Percentiles rank a stretch among this genome's conserved stretches.
phyloP scores from a whole-genome alignment of 192 early-diverging fungal species.

The Gryganskiella cystojenkinii region DNA sequence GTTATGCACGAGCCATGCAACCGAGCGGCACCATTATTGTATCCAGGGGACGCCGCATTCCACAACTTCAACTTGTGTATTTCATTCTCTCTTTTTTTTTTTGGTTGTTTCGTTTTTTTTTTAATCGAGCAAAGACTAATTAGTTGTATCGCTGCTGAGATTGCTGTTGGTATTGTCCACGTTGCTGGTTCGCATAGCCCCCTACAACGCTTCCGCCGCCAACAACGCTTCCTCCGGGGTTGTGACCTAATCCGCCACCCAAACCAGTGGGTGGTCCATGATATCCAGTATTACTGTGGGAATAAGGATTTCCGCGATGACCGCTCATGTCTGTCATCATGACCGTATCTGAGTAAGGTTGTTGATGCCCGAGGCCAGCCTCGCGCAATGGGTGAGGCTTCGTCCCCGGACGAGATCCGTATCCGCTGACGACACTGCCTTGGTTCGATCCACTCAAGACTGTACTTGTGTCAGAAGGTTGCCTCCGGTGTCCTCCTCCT shows the following conservation, averaged over 20 bases:
- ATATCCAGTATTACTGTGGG: constrained; percentile 29
- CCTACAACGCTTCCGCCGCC: constrained; percentile 30
- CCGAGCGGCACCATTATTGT: too few species aligned
- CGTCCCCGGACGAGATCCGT: constrained; percentile 8
- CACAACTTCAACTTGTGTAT: too few species aligned
- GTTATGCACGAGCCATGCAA: too few species aligned
- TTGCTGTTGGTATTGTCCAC: constrained; percentile 36
- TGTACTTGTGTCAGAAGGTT: constrained; percentile 43
- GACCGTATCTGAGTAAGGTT: constrained; percentile 33
- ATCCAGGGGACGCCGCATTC: too few species aligned
- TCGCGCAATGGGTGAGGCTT: constrained; percentile 38
- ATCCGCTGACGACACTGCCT: constrained; percentile 44
- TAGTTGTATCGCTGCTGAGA: neutral
- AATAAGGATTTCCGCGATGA: constrained; percentile 12
- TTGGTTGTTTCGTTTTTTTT: constrained; percentile 14
- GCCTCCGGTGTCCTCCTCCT: constrained; percentile 21
- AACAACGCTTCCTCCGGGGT: constrained; percentile 27
- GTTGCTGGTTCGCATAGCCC: constrained; percentile 44
- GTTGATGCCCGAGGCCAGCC: constrained; percentile 34
- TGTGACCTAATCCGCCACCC: constrained; percentile 30
- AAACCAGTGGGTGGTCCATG: constrained; percentile 28
- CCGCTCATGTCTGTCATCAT: constrained; percentile 50
- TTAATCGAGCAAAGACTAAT: too few species aligned
- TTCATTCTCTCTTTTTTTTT: neutral
- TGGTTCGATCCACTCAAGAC: constrained; percentile 51